Evolutionary conservation across 768 basidiomycete species (phyloP).

Genomic region (Phaeotremella skinneri): DNA sequence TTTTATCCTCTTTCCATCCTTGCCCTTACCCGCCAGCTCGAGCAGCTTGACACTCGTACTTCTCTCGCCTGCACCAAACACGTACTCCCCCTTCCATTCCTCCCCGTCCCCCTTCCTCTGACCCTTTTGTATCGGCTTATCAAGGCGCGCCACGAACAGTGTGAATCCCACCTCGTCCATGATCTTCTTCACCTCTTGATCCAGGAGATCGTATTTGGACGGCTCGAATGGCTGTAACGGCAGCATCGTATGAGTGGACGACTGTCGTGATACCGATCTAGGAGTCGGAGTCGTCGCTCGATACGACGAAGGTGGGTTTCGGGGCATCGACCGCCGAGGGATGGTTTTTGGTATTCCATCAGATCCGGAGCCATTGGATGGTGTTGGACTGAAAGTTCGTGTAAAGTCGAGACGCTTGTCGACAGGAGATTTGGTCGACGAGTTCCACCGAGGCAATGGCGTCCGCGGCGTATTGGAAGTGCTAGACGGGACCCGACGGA

Average conservation of each 20-base stretch:
- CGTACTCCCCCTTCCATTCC: constrained; percentile 46
- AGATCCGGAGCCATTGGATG: neutral
- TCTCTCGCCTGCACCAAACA: constrained; percentile 41
- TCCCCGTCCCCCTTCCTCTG: constrained; percentile 35
- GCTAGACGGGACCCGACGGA: neutral
- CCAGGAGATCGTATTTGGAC: constrained; percentile 35
- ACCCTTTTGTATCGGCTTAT: constrained; percentile 29
- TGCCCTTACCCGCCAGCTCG: constrained; percentile 16
- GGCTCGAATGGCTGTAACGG: constrained; percentile 32
- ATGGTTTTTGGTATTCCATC: neutral
- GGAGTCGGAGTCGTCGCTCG: constrained; percentile 38
- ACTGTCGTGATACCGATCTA: constrained; percentile 14
- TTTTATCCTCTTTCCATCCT: constrained; percentile 11
- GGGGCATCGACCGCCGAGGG: neutral
- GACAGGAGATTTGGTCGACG: constrained; percentile 16
- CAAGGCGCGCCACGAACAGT: constrained; percentile 33
- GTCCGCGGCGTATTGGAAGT: constrained; percentile 11
- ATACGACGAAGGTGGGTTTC: constrained; percentile 35
- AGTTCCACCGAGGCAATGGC: constrained; percentile 37
- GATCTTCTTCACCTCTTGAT: constrained; percentile 22
- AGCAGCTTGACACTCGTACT: constrained; percentile 30
- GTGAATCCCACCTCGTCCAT: constrained; percentile 22
- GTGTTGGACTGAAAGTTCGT: neutral
- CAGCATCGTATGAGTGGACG: constrained; percentile 24
- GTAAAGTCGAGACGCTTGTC: neutral